These are phyloP conservation scores for Kodamaea lidongshanica DNA, from an alignment of 805 yeast genomes.

Conservation along the genomic window DNA sequence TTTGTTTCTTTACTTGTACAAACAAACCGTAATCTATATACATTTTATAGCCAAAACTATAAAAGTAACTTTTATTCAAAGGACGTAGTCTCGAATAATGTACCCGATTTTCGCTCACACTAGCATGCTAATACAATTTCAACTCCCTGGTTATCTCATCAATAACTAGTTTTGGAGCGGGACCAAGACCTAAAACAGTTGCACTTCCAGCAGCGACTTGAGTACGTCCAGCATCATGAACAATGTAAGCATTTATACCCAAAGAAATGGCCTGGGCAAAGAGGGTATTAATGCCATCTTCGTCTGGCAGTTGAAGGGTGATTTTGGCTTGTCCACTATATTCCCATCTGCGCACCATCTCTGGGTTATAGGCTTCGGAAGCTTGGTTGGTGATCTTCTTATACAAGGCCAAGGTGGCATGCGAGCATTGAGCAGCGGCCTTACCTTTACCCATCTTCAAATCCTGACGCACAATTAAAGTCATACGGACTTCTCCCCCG, in stretches of 20 bases:
- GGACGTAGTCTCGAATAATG: too few relatives aligned
- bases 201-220: conserved; percentile 95
- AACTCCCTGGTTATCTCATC: conserved; percentile 79
- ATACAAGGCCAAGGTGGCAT: conserved; percentile 92
- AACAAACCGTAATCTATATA: too few relatives aligned
- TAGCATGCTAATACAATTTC: conserved; percentile 66
- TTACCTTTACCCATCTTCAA: conserved; percentile 92
- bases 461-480: conserved; percentile 81
- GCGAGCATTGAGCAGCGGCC: conserved; percentile 95
- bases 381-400: conserved; percentile 53
- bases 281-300: conserved; percentile 67
- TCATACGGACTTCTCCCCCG: conserved; percentile 82
- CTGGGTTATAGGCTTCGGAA: conserved; percentile 53
- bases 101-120: too few relatives aligned
- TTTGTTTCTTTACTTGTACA: too few relatives aligned
- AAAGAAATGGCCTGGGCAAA: conserved; percentile 76
- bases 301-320: conserved; percentile 64
- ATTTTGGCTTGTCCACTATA: conserved; percentile 91
- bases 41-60: too few relatives aligned
- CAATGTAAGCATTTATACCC: conserved; percentile 72
- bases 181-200: conserved; percentile 95
- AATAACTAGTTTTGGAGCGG: conserved; percentile 78
- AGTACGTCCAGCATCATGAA: conserved; percentile 96
- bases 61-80: too few relatives aligned
- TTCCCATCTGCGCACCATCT: conserved; percentile 68